Evolutionary conservation across 1,139 yeast genomes (phyloP).

Genomic region (Candida smagusa): DNA sequence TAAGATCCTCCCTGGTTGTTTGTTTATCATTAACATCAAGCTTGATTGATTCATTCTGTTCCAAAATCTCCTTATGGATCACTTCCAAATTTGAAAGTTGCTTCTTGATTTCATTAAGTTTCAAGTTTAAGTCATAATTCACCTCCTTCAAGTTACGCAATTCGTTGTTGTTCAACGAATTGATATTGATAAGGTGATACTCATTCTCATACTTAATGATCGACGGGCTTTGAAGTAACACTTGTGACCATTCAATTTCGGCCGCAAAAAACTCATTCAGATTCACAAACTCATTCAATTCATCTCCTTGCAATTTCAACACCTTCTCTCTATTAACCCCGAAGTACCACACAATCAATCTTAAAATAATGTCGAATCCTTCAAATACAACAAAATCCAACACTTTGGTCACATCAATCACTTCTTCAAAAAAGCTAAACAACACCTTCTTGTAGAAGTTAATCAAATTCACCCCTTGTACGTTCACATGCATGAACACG

Average conservation of each 20-base stretch:
- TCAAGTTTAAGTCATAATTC: conserved; percentile 31
- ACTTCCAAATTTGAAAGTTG: conserved; percentile 31
- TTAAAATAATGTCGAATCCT: conserved; percentile 37
- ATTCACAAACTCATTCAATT: conserved; percentile 23
- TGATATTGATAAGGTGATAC: conserved; percentile 39
- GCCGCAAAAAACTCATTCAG: conserved; percentile 21
- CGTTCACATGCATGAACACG: conserved; percentile 31
- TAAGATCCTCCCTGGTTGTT: conserved; percentile 19
- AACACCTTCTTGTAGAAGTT: conserved; percentile 23
- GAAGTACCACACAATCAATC: conserved; percentile 28
- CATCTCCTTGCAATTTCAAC: conserved; percentile 25
- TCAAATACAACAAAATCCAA: conserved; percentile 40
- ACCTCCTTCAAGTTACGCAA: conserved; percentile 37
- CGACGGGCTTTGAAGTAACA: conserved; percentile 24
- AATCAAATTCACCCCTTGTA: conserved; percentile 36
- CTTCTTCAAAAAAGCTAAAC: conserved; percentile 21
- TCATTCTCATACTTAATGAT: conserved; percentile 45
- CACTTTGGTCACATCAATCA: conserved; percentile 15
- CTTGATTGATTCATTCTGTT: conserved; percentile 32
- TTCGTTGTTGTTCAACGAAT: conserved; percentile 39
- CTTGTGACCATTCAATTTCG: conserved; percentile 13
- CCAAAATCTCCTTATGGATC: conserved; percentile 39
- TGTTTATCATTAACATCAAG: conserved; percentile 24
- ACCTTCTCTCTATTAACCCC: conserved; percentile 17
- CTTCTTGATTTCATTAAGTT: conserved; percentile 25